Evolutionary conservation across 2,329 filamentous ascomycete genomes (phyloP), one percentile per base, ranked within the genome.

Genomic region (Beauveria pseudobassiana): DNA sequence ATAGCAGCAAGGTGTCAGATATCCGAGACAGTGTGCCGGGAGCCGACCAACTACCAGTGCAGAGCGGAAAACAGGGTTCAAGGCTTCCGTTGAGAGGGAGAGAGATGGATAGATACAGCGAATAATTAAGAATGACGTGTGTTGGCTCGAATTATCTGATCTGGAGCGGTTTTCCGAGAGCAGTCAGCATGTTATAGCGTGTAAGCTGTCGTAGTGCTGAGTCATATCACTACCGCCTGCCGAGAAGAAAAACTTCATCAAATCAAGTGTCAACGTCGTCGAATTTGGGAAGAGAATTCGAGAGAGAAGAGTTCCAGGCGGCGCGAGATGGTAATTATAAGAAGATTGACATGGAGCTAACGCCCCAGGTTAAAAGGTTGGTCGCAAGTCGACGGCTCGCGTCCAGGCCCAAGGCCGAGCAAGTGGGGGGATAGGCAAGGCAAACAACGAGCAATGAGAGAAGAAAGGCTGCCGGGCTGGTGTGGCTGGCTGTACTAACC

Each of bases 1-100:
- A 71, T 71, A 40, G 46, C 38, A 42, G 62, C 57, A 48, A 48
- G 3, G 10, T 38, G 54, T 57, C 54, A 57, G 54, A 57, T 26
- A 14, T 57, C 54, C 34, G 16, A 53, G 30, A 53, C 51, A 28
- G 20, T 16, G 16, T 50, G 46, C 26, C 26, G 46, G 22, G 43
- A 8, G 43, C 14, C 43, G 20, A 22, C 22, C 14, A 22, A 6
- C 14, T 26, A n/a, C 14, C 14, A 16, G 20, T 46, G 45, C 20
- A 46, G n/a, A 14, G 10, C 12, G 22, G 7, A 43, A 38, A 38
- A 16, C 3, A 16, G 34, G 34, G 14, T 5, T 14, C 5, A 38
- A 16, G 5, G 34, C 34, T 16, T 16, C 34, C 34, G 34, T 38
- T 38, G 14, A 38, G 34, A 38, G 34, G 10, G 30, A 38, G 12